These are phyloP conservation scores for Ajuga chamaepitys DNA, from an alignment of 257 asterid genomes.

Conservation along the genomic window DNA sequence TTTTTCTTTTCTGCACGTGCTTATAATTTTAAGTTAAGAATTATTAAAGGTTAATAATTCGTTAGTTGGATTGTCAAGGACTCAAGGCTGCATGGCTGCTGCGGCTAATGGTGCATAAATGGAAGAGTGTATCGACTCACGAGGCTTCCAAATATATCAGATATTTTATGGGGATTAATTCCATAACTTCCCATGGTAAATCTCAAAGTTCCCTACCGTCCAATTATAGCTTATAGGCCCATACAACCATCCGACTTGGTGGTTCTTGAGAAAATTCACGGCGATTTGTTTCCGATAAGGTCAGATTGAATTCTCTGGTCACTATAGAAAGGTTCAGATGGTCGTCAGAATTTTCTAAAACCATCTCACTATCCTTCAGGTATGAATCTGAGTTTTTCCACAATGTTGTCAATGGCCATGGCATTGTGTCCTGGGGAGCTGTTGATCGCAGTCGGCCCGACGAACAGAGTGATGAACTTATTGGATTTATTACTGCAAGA, in stretches of 20 bases:
- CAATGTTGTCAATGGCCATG: slow-evolving; percentile 82
- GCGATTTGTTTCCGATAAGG: slow-evolving; percentile 93
- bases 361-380: slow-evolving; percentile 30
- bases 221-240: slow-evolving; percentile 63
- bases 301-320: slow-evolving; percentile 23
- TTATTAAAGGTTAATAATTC: neutral
- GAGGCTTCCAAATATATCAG: slow-evolving; percentile 28
- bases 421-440: slow-evolving; percentile 98
- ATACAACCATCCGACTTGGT: slow-evolving; percentile 63
- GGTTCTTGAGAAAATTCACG: slow-evolving; percentile 70
- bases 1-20: slow-evolving; percentile 1
- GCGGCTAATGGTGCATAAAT: slow-evolving; percentile 47
- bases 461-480: slow-evolving; percentile 70
- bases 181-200: slow-evolving; percentile 50
- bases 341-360: slow-evolving; percentile 15
- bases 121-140: slow-evolving; percentile 38
- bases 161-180: slow-evolving; percentile 56
- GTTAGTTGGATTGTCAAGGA: slow-evolving; percentile 24
- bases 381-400: slow-evolving; percentile 89
- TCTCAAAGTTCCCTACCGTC: slow-evolving; percentile 42
- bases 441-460: slow-evolving; percentile 72
- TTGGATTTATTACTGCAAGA: slow-evolving; percentile 92
- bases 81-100: slow-evolving; percentile 41
- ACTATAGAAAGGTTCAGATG: neutral
- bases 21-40: neutral